These are phyloP conservation scores for Linnemannia zychae DNA, from an alignment of 192 early-diverging fungal genomes.

Conservation along the genomic window DNA sequence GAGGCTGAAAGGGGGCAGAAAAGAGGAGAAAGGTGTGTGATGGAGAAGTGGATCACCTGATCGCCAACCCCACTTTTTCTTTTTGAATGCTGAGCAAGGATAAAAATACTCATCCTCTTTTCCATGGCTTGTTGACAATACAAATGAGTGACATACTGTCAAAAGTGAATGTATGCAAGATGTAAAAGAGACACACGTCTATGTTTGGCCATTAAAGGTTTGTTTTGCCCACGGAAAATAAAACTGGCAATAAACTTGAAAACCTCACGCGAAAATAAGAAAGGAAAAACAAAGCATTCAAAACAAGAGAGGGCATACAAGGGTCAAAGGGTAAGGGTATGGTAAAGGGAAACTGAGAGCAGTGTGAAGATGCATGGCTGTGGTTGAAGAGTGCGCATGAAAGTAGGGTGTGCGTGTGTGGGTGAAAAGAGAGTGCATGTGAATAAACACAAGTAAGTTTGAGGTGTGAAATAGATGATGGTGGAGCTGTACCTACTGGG, in stretches of 20 bases:
- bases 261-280: neutral
- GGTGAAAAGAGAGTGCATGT: neutral
- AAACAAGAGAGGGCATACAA: no score
- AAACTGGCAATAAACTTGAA: neutral
- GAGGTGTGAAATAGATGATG: neutral
- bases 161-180: neutral
- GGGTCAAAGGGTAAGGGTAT: no score
- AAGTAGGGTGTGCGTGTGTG: neutral
- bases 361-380: neutral
- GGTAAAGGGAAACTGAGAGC: no score
- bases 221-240: no score
- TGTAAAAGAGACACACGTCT: no score
- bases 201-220: no score
- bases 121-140: neutral
- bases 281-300: no score
- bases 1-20: neutral
- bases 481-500: neutral
- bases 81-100: neutral
- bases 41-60: neutral
- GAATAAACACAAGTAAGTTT: neutral
- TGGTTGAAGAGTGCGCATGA: neutral
- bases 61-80: neutral
- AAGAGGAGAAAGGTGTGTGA: neutral
- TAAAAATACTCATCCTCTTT: neutral
- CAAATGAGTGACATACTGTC: neutral